Base-by-base conservation (phyloP, 177 flowering plant genomes). In the Telopea speciosissima region DNA sequence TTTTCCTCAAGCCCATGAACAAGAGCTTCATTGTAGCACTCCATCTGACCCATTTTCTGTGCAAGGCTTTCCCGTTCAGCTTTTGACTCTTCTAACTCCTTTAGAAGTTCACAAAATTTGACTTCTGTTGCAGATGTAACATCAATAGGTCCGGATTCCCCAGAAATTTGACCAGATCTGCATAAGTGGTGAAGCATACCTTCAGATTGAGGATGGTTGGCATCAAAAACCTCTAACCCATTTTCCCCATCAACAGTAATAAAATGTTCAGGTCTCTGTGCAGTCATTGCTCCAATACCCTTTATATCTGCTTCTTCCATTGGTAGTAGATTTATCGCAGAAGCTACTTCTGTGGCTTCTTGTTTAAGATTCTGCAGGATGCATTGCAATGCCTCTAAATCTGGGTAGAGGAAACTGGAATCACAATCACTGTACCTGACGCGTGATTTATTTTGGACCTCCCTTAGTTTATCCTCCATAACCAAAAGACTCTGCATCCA, bases 1-100 rank as follows among this genome's bases (percentile, higher is more conserved):
- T 83, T 91, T 83, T 89, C 97, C 82, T 92, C 98, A 11, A 93
- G 88, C 79, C 91, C 97, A 64, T 89, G 97, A 73, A 93, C 66
- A 54, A 96, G 89, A 63, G 91, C 84, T 85, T 93, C 95, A 80
- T 92, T 93, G 77, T 91, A 91, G 79, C 91, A 86, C 77, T 96
- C 98, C 97, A 96, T 92, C 88, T 93, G 88, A 73, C 83, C 86
- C 92, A 88, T 87, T 80, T 91, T 96, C 77, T 78, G 80, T 21
- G 73, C 52, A 67, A 93, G 93, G 80, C 69, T 82, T 68, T 83
- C 90, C 63, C 78, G 77, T 79, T 91, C 96, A 64, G 87, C 79
- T 81, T 87, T 91, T 52, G 97, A 85, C 73, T 86, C 92, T 40
- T 91, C 90, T 71, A 93, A 74, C 78, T 93, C 98, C 70, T 83